phyloP scores from a whole-genome alignment of 306 rosid species.

The Alnus glutinosa region DNA sequence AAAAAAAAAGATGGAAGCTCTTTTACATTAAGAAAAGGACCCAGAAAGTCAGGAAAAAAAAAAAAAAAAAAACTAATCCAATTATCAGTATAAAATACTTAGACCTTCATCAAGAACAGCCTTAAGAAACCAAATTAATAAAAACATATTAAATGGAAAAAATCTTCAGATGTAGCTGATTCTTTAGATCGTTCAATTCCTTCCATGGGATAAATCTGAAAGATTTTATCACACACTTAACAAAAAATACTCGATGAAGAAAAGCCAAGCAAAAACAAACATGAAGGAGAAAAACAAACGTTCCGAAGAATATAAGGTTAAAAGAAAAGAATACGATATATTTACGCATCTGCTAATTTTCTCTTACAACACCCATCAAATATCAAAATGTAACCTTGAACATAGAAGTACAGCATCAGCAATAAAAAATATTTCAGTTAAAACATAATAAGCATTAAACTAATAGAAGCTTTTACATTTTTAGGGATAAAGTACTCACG shows the following conservation, averaged over 20 bases:
- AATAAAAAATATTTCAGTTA: neutral
- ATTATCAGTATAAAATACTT: too few species aligned
- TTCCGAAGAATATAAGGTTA: neutral
- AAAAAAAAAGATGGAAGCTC: neutral
- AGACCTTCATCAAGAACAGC: neutral
- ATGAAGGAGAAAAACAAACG: neutral
- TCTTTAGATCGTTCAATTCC: neutral
- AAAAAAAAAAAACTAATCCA: neutral
- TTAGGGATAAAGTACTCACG: conserved; percentile 42
- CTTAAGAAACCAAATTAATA: neutral
- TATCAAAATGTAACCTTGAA: neutral
- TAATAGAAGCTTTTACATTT: neutral
- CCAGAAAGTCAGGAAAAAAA: neutral
- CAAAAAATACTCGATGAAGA: neutral
- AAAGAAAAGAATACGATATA: neutral
- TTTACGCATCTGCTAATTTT: neutral
- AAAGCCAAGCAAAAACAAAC: neutral
- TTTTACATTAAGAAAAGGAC: neutral
- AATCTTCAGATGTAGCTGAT: neutral
- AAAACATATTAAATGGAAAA: too few species aligned
- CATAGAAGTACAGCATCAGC: too few species aligned
- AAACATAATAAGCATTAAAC: neutral
- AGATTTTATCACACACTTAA: neutral
- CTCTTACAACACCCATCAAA: neutral
- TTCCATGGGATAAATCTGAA: neutral